A percentile compares a stretch with the other conserved stretches of the same genome.
Conservation (phyloP, 805 yeast genomes). For the Blastobotrys muscicola region DNA sequence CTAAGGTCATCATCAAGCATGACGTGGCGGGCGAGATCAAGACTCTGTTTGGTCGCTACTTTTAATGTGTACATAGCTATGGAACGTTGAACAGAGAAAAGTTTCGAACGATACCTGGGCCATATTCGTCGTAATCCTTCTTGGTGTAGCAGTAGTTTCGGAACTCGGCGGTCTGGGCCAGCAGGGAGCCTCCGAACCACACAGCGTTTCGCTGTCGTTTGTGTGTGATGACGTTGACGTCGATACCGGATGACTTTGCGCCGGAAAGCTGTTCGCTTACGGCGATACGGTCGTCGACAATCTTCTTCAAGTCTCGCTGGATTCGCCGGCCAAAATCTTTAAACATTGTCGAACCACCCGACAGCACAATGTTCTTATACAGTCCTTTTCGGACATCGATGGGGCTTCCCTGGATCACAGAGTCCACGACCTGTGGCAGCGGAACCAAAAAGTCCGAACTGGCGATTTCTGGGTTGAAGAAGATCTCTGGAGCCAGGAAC, state of each 20-base stretch:
- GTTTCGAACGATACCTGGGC: slow-evolving; percentile 96
- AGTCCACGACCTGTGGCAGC: slow-evolving; percentile 90
- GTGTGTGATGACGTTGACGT: slow-evolving; percentile 93
- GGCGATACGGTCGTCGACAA: slow-evolving; percentile 83
- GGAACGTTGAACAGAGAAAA: slow-evolving; percentile 86
- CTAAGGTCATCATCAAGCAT: slow-evolving; percentile 46
- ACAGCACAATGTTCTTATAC: slow-evolving; percentile 87
- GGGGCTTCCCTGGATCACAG: slow-evolving; percentile 89
- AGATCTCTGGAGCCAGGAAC: slow-evolving; percentile 97
- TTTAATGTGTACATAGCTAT: slow-evolving; percentile 16
- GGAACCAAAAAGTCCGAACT: slow-evolving; percentile 94
- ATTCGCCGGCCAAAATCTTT: slow-evolving; percentile 95
- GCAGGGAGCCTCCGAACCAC: slow-evolving; percentile 97
- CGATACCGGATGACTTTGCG: slow-evolving; percentile 82
- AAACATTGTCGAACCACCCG: slow-evolving; percentile 99
- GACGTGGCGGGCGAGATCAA: slow-evolving; percentile 32
- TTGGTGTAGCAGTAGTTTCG: slow-evolving; percentile 94
- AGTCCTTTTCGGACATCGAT: slow-evolving; percentile 96
- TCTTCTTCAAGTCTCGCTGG: slow-evolving; percentile 82
- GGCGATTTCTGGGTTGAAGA: slow-evolving; percentile 96
- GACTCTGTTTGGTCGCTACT: slow-evolving; percentile 25
- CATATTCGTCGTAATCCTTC: slow-evolving; percentile 94
- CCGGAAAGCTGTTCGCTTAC: slow-evolving; percentile 68
- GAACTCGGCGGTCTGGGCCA: slow-evolving; percentile 96
- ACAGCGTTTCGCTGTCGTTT: slow-evolving; percentile 98